Evolutionary conservation across 2,329 filamentous ascomycete genomes (phyloP).

Genomic region (Monilinia polystroma): DNA sequence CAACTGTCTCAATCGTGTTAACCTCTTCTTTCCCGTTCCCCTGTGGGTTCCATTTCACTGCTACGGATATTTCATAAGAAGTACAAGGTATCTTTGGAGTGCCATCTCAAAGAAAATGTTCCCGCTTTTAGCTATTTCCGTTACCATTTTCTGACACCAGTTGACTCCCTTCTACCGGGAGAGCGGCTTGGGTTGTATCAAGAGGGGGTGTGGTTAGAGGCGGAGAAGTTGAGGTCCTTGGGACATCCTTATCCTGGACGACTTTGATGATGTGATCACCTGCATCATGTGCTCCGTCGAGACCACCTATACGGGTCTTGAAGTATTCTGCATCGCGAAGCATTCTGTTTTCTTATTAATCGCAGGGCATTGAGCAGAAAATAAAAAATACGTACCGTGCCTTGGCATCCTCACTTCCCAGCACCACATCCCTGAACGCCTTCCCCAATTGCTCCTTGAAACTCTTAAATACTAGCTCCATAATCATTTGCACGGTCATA

Average conservation of each 20-base stretch:
- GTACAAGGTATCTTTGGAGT: background rate
- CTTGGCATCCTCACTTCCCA: slow-evolving; percentile 61
- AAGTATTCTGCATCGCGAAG: slow-evolving; percentile 64
- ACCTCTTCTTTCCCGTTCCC: background rate
- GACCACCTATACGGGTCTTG: slow-evolving; percentile 57
- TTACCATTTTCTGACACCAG: slow-evolving; percentile 1
- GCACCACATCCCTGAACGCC: slow-evolving; percentile 58
- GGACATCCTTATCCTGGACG: slow-evolving; percentile 54
- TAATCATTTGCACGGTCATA: slow-evolving; percentile 63
- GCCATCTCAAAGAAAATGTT: background rate
- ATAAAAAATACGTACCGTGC: slow-evolving; percentile 51
- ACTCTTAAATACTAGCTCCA: slow-evolving; percentile 65
- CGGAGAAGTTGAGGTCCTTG: slow-evolving; percentile 13
- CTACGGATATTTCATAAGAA: background rate
- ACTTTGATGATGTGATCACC: slow-evolving; percentile 67
- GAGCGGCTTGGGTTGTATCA: background rate
- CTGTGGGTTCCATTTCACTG: background rate
- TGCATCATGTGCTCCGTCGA: slow-evolving; percentile 67
- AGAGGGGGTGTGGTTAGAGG: background rate
- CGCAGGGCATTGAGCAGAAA: background rate
- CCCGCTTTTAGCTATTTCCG: background rate
- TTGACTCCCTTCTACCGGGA: background rate
- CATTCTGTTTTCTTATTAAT: slow-evolving; percentile 48
- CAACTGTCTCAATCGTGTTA: background rate
- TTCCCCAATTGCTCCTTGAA: slow-evolving; percentile 66